phyloP scores from a whole-genome alignment of 345 rosid genomes.

The Heritiera fomes region DNA sequence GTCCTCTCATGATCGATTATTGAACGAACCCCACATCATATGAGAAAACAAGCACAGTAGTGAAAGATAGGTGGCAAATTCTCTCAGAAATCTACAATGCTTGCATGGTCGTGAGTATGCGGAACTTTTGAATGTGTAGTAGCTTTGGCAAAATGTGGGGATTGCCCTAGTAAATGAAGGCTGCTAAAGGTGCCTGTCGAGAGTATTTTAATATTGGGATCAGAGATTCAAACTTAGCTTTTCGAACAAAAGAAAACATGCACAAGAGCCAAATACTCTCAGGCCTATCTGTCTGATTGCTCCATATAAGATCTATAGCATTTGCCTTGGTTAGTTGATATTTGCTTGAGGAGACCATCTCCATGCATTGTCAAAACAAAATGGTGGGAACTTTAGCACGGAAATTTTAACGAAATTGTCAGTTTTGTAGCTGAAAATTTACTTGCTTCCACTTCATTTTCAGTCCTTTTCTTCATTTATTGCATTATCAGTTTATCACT shows the following conservation, averaged over 20 bases:
- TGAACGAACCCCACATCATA: slow-evolving; percentile 24
- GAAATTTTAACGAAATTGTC: not conserved
- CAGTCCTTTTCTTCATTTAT: slow-evolving; percentile 2
- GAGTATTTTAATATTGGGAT: no score
- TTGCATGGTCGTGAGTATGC: not conserved
- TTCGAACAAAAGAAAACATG: no score
- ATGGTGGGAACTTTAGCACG: not conserved
- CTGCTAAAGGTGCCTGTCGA: no score
- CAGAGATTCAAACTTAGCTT: no score
- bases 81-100: not conserved
- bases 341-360: not conserved
- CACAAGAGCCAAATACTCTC: no score
- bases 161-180: not conserved
- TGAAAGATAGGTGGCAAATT: not conserved
- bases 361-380: not conserved
- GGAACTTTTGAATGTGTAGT: not conserved
- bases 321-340: not conserved
- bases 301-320: no score
- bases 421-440: not conserved
- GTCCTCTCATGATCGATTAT: not conserved
- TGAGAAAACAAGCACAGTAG: not conserved
- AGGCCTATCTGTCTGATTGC: no score
- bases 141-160: not conserved
- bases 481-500: not conserved
- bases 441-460: not conserved